These are phyloP conservation scores for Pyrus bretschneideri DNA, from an alignment of 306 rosid species.

Conservation along the genomic window DNA sequence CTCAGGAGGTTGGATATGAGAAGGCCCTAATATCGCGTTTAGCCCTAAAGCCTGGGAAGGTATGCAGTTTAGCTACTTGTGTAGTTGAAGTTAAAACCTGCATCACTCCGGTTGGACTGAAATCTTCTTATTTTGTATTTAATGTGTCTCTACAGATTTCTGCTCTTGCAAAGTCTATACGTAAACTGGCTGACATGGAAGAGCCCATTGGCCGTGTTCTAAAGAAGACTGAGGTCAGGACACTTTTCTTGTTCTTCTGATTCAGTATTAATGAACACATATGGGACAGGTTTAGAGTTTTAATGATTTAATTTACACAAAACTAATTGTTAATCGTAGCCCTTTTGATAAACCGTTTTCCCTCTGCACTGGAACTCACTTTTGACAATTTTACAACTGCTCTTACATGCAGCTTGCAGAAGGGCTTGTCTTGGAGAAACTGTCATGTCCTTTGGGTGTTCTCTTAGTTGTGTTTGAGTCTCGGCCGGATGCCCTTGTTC, in stretches of 20 bases:
- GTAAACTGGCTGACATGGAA: slow-evolving; percentile 73
- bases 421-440: slow-evolving; percentile 64
- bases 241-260: slow-evolving; percentile 5
- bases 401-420: slow-evolving; percentile 61
- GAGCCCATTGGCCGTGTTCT: slow-evolving; percentile 75
- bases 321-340: not conserved
- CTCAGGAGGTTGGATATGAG: slow-evolving; percentile 57
- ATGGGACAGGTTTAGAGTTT: not conserved
- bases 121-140: not conserved
- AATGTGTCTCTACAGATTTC: slow-evolving; percentile 37
- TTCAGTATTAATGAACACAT: not conserved
- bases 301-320: not conserved
- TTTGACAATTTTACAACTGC: slow-evolving; percentile 20
- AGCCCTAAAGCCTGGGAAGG: slow-evolving; percentile 73
- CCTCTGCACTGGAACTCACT: not conserved
- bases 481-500: slow-evolving; percentile 96
- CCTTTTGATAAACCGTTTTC: not conserved
- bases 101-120: not conserved
- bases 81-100: not conserved
- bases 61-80: slow-evolving; percentile 12
- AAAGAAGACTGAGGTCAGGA: slow-evolving; percentile 66
- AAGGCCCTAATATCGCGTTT: slow-evolving; percentile 69
- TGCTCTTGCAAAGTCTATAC: slow-evolving; percentile 62
- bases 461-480: slow-evolving; percentile 79
- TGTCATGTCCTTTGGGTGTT: slow-evolving; percentile 76